Evolutionary conservation across 2,329 filamentous ascomycete genomes (phyloP), one percentile per base, ranked within the genome.

Genomic region (Aureobasidium uvarum): DNA sequence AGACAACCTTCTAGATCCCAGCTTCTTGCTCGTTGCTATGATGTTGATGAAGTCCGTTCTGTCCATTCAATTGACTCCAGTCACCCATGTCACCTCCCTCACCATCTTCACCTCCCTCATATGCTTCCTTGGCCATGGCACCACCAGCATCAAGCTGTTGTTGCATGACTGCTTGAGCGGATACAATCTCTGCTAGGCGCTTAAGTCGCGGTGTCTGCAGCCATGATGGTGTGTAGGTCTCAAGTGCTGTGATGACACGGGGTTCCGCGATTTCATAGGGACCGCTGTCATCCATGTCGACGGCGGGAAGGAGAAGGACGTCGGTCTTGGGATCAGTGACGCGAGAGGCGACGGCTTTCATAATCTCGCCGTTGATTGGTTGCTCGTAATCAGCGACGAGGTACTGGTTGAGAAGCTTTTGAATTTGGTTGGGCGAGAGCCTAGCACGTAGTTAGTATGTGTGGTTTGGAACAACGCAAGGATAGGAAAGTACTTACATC

Each of bases 251-350:
- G 74, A 99, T 99, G 63, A 92, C 91, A 75, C 95, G 86, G 33
- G 95, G 95, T 78, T 99, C 95, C 16, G 95, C 95, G 77, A 99
- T 99, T 78, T 98, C 95, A 74, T 99, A 99, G 31, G 94, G 95
- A 28, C 95, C 95, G 72, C 92, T 96, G 79, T 99, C 95, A 74
- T 99, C 95, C 93, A 99, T 97, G 77, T 99, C 95, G 66, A 99
- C 93, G 56, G 95, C 92, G 66, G 94, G 90, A 54, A 99, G 84
- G 66, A 99, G 86, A 62, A 99, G 84, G 3, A 98, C 93, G 72
- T 98, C 95, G 73, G 92, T 96, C 87, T 99, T 99, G 16, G 75
- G 75, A 81, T 99, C 95, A 1, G 94, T 98, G 54, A 99, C 95
- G 62, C 93, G 86, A 45, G 92, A 96, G 8, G 96, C 95, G 62